phyloP scores from a whole-genome alignment of 176 grass and related monocot species.

The Eragrostis nindensis region DNA sequence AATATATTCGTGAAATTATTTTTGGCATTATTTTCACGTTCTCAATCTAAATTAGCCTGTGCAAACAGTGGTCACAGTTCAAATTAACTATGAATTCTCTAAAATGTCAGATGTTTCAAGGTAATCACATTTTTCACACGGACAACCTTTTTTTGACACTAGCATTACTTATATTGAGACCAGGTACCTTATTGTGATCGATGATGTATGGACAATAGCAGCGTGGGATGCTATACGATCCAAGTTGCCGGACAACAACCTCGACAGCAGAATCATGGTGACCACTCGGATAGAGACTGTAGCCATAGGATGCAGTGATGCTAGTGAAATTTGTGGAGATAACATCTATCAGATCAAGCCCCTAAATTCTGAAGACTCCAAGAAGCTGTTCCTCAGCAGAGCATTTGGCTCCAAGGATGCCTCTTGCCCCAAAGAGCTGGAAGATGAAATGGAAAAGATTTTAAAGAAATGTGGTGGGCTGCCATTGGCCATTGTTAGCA shows the following conservation, averaged over 20 bases:
- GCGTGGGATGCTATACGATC: too few relatives aligned
- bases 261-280: constrained; percentile 9
- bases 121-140: too few relatives aligned
- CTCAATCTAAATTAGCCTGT: too few relatives aligned
- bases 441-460: background rate
- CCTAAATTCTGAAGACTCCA: background rate
- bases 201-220: constrained; percentile 16
- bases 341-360: background rate
- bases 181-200: constrained; percentile 31
- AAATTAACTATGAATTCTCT: too few relatives aligned
- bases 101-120: too few relatives aligned
- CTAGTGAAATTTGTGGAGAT: background rate
- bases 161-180: too few relatives aligned
- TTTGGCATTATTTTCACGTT: too few relatives aligned
- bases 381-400: background rate
- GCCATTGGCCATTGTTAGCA: constrained; percentile 23
- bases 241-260: background rate
- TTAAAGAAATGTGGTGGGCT: constrained; percentile 14
- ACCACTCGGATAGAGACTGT: constrained; percentile 7
- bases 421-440: background rate
- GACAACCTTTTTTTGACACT: too few relatives aligned
- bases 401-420: background rate
- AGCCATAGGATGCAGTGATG: background rate
- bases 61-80: too few relatives aligned
- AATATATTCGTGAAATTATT: too few relatives aligned